Evolutionary conservation across 441 rosid species (phyloP).

Genomic region (Mallotus japonicus): DNA sequence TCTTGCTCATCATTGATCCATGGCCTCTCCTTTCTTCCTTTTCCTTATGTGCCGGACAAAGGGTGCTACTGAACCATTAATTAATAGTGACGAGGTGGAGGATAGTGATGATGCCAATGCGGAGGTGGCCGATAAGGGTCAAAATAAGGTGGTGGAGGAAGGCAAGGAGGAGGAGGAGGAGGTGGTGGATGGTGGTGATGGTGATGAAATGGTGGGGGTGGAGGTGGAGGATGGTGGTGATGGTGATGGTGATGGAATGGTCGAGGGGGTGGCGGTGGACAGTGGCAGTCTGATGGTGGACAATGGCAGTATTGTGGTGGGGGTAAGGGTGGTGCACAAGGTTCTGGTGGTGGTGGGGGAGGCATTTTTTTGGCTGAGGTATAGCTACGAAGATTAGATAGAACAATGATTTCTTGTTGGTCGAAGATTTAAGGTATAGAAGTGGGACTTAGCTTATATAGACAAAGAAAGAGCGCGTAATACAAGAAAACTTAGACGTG

Average conservation of each 20-base stretch:
- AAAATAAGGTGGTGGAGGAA: not conserved
- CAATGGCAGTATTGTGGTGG: not conserved
- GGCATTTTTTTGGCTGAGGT: not conserved
- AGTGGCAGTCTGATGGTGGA: not conserved
- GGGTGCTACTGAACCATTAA: not conserved
- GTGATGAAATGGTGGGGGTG: not conserved
- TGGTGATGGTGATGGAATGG: not conserved
- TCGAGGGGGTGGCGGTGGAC: not conserved
- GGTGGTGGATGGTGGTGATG: slow-evolving; percentile 7
- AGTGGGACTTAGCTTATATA: too few relatives aligned
- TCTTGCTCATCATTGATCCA: too few relatives aligned
- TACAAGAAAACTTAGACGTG: too few relatives aligned
- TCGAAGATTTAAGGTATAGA: not conserved
- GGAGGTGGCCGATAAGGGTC: not conserved
- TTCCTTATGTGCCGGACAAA: too few relatives aligned
- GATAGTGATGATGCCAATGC: slow-evolving; percentile 4
- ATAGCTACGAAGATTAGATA: not conserved
- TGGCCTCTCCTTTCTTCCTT: too few relatives aligned
- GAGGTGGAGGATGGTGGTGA: slow-evolving; percentile 6
- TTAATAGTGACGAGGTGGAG: not conserved
- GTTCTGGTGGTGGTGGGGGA: too few relatives aligned
- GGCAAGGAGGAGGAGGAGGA: not conserved
- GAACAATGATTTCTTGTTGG: not conserved
- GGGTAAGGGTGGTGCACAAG: not conserved
- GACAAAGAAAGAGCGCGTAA: too few relatives aligned